A percentile compares a stretch with the other conserved stretches of the same genome.
Conservation (phyloP, 2,329 filamentous ascomycete species). For the Aspergillus chevalieri region DNA sequence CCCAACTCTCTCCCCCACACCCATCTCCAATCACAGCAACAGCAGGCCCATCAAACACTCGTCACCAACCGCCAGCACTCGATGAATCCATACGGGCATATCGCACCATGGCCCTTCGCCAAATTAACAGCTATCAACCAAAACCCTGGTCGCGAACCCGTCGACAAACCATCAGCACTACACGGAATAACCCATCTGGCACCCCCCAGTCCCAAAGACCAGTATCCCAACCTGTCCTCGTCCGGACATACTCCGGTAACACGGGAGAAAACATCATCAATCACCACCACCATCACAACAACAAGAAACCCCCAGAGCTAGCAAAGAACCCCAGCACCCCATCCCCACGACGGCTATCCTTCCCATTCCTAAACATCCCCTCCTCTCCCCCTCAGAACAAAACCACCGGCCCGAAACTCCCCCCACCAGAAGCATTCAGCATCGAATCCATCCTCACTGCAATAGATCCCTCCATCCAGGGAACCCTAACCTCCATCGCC, state of each 20-base stretch:
- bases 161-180: constrained; percentile 10
- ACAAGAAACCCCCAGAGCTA: background rate
- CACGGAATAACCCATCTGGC: constrained; percentile 9
- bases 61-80: constrained; percentile 18
- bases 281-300: constrained; percentile 8
- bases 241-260: constrained; percentile 38
- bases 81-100: constrained; percentile 28
- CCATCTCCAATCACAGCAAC: constrained; percentile 16
- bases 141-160: constrained; percentile 21
- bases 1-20: constrained; percentile 21
- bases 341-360: constrained; percentile 16
- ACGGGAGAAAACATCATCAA: constrained; percentile 25
- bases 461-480: constrained; percentile 53
- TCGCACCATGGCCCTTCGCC: constrained; percentile 27
- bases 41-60: constrained; percentile 18
- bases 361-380: constrained; percentile 20
- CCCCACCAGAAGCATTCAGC: constrained; percentile 48
- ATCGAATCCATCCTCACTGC: constrained; percentile 52
- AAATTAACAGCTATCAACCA: constrained; percentile 22
- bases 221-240: constrained; percentile 39
- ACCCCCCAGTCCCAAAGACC: constrained; percentile 20
- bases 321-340: constrained; percentile 6
- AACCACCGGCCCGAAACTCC: constrained; percentile 29
- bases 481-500: constrained; percentile 56
- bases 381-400: constrained; percentile 4